These are phyloP conservation scores for Aspergillus hortae DNA, from an alignment of 2,329 filamentous ascomycete species.

Conservation along the genomic window DNA sequence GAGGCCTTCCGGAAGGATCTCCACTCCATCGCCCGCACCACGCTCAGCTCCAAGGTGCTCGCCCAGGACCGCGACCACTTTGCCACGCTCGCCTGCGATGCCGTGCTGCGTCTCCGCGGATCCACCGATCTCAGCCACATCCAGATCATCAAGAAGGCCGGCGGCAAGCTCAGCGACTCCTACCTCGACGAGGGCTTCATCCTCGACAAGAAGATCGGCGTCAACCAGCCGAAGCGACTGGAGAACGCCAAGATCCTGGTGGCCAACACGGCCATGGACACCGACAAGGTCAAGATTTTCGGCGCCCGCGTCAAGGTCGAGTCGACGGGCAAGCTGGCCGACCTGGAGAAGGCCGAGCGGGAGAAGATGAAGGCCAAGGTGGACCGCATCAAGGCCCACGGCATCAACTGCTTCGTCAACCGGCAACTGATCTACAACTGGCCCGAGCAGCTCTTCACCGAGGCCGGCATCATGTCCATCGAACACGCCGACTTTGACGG, in stretches of 20 bases:
- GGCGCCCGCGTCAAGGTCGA: conserved; percentile 95
- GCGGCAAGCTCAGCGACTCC: conserved; percentile 94
- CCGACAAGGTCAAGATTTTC: conserved; percentile 99
- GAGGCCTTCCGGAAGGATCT: conserved; percentile 87
- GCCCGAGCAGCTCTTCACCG: conserved; percentile 97
- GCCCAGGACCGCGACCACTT: conserved; percentile 93
- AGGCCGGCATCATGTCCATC: conserved; percentile 96
- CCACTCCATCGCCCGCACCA: conserved; percentile 86
- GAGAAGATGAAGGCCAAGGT: conserved; percentile 99
- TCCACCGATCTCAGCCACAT: conserved; percentile 96
- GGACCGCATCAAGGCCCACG: conserved; percentile 96
- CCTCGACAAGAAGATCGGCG: conserved; percentile 97
- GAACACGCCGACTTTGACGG: conserved; percentile 99
- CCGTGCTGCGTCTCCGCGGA: conserved; percentile 82
- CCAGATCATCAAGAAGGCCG: conserved; percentile 99
- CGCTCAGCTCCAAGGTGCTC: conserved; percentile 94
- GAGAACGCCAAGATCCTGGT: conserved; percentile 98
- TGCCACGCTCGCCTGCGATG: conserved; percentile 81
- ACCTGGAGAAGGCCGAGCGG: conserved; percentile 94
- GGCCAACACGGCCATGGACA: conserved; percentile 98
- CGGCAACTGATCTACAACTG: conserved; percentile 99
- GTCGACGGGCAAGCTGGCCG: conserved; percentile 94
- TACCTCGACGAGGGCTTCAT: conserved; percentile 99
- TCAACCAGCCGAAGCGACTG: conserved; percentile 95
- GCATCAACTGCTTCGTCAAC: conserved; percentile 99